These are phyloP conservation scores for Colletotrichum brevisporum DNA, from an alignment of 2,329 filamentous ascomycete genomes.

Conservation along the genomic window DNA sequence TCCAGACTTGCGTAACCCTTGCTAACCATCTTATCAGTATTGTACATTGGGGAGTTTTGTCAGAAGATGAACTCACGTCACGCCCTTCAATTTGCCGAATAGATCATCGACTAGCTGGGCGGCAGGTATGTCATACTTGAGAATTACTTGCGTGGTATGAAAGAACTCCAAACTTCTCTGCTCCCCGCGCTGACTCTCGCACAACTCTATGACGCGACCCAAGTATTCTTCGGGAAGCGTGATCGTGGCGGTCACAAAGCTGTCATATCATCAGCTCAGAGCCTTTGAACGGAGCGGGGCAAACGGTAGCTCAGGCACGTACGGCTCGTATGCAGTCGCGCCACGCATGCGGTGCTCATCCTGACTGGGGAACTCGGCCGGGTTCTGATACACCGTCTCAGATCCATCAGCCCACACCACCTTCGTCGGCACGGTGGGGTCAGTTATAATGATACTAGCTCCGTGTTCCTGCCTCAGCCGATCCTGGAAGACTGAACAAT, in stretches of 20 bases:
- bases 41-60: not conserved
- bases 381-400: conserved; percentile 86
- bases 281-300: not conserved
- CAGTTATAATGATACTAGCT: conserved; percentile 95
- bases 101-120: conserved; percentile 95
- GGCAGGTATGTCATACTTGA: conserved; percentile 91
- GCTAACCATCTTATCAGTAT: conserved; percentile 42
- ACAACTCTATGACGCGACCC: conserved; percentile 94
- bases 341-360: conserved; percentile 63
- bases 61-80: conserved; percentile 65
- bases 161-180: conserved; percentile 94
- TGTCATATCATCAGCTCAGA: conserved; percentile 29
- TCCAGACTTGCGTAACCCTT: conserved; percentile 97
- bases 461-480: conserved; percentile 94
- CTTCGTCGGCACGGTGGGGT: conserved; percentile 93
- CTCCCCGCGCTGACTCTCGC: conserved; percentile 88
- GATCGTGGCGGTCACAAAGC: conserved; percentile 84
- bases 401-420: conserved; percentile 83
- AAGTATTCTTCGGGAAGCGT: conserved; percentile 95
- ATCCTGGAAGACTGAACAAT: conserved; percentile 99
- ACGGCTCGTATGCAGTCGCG: conserved; percentile 66
- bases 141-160: conserved; percentile 90
- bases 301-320: conserved; percentile 44
- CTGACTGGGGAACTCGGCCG: conserved; percentile 85
- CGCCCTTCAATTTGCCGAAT: conserved; percentile 95